A percentile compares a stretch with the other conserved stretches of the same genome.
Conservation (phyloP, 1,284 basidiomycete species). For the Ceratobasidium sp. region DNA sequence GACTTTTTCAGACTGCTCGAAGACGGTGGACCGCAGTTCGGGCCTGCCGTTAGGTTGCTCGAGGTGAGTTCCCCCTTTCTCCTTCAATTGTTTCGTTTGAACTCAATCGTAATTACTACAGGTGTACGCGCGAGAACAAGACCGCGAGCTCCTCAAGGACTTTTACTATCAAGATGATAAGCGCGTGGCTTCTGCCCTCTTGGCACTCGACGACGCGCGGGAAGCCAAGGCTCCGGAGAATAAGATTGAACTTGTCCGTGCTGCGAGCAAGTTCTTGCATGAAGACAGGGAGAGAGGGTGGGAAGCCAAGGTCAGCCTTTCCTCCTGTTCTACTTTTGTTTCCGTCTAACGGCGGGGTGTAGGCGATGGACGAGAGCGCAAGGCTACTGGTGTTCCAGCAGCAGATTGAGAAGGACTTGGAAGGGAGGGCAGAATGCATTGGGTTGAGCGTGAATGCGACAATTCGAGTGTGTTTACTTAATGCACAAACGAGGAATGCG, state of each 20-base stretch:
- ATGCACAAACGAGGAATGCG: conserved; percentile 83
- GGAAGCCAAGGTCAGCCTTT: conserved; percentile 80
- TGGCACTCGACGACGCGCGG: conserved; percentile 85
- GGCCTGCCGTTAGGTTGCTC: conserved; percentile 62
- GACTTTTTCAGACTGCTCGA: conserved; percentile 96
- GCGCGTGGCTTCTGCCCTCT: conserved; percentile 87
- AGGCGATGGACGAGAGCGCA: conserved; percentile 92
- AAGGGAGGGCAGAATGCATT: conserved; percentile 78
- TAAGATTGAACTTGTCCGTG: conserved; percentile 58
- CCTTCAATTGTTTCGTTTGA: conserved; percentile 55
- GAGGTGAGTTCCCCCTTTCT: background rate
- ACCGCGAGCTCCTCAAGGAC: conserved; percentile 90
- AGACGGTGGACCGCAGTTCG: conserved; percentile 79
- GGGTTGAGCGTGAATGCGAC: conserved; percentile 87
- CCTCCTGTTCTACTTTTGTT: conserved; percentile 22
- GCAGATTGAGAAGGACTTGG: conserved; percentile 85
- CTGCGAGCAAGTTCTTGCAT: conserved; percentile 90
- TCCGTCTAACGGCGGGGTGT: conserved; percentile 13
- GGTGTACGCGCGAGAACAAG: conserved; percentile 89
- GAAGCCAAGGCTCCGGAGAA: conserved; percentile 38
- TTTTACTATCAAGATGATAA: conserved; percentile 99
- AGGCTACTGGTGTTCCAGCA: conserved; percentile 84
- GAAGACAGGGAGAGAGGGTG: conserved; percentile 93
- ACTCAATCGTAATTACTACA: conserved; percentile 65
- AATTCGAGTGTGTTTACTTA: conserved; percentile 76